Evolutionary conservation across 2,329 filamentous ascomycete species (phyloP).

Genomic region (Eurotiales sp.): DNA sequence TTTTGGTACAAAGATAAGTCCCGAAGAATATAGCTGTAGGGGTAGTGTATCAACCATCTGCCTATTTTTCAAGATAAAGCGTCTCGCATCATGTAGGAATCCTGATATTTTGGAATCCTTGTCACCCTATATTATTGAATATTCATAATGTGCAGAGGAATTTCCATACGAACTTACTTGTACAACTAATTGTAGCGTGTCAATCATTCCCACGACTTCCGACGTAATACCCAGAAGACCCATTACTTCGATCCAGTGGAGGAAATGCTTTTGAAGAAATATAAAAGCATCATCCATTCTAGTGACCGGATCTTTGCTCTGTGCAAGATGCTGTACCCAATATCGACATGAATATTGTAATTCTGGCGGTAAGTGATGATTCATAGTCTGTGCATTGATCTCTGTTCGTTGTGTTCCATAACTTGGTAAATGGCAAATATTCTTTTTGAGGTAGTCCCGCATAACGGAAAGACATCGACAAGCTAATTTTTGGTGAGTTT

Average conservation of each 20-base stretch:
- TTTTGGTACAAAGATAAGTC: constrained; percentile 29
- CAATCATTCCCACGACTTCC: neutral
- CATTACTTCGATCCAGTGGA: constrained; percentile 7
- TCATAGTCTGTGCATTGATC: constrained; percentile 16
- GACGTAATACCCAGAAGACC: neutral
- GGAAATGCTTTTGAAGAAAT: constrained; percentile 2
- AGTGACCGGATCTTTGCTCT: constrained; percentile 11
- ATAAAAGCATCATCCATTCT: neutral
- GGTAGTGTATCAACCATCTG: constrained; percentile 28
- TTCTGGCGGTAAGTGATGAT: constrained; percentile 17
- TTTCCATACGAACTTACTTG: neutral
- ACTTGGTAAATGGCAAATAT: constrained; percentile 16
- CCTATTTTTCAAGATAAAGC: constrained; percentile 27
- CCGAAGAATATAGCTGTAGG: constrained; percentile 34
- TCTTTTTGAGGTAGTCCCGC: neutral
- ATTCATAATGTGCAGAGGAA: neutral
- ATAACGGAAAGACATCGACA: neutral
- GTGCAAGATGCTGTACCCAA: neutral
- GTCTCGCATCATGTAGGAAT: constrained; percentile 29
- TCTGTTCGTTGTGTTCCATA: constrained; percentile 4
- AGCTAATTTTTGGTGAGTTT: neutral
- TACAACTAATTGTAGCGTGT: neutral
- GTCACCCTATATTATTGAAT: constrained; percentile 12
- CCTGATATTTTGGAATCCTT: constrained; percentile 10
- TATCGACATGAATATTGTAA: constrained; percentile 26